Evolutionary conservation across 2,329 filamentous ascomycete species (phyloP).

Genomic region (Monosporascus sp.): DNA sequence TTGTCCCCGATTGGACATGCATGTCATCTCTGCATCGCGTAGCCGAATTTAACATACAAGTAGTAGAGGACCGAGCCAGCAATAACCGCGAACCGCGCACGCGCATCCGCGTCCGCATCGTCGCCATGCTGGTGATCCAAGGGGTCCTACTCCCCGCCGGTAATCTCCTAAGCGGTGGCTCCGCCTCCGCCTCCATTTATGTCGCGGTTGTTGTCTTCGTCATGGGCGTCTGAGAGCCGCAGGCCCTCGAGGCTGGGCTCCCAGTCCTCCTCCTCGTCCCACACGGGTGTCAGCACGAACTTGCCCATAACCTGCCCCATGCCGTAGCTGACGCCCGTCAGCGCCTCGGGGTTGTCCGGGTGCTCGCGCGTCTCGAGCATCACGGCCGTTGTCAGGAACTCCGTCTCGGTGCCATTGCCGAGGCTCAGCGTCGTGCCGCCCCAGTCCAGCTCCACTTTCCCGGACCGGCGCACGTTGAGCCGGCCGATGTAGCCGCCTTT

Average conservation of each 20-base stretch:
- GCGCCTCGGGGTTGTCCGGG: constrained; percentile 36
- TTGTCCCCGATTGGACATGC: background rate
- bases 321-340: constrained; percentile 47
- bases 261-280: constrained; percentile 54
- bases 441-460: constrained; percentile 58
- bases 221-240: constrained; percentile 3
- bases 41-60: background rate
- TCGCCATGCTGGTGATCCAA: background rate
- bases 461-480: constrained; percentile 55
- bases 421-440: constrained; percentile 52
- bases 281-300: constrained; percentile 54
- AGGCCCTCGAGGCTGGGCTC: constrained; percentile 33
- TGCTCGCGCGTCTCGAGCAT: constrained; percentile 52
- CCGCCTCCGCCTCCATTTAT: no score
- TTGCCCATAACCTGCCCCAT: constrained; percentile 61
- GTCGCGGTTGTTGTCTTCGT: background rate
- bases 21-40: background rate
- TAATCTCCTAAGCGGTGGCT: no score
- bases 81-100: background rate
- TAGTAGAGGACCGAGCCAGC: background rate
- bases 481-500: constrained; percentile 56
- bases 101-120: background rate
- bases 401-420: constrained; percentile 43
- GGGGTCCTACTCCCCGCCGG: background rate
- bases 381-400: constrained; percentile 54